A percentile compares a stretch with the other conserved stretches of the same genome.
These are phyloP conservation scores for Solanum lycopersicoides DNA, from an alignment of 257 asterid genomes.

Conservation along the genomic window DNA sequence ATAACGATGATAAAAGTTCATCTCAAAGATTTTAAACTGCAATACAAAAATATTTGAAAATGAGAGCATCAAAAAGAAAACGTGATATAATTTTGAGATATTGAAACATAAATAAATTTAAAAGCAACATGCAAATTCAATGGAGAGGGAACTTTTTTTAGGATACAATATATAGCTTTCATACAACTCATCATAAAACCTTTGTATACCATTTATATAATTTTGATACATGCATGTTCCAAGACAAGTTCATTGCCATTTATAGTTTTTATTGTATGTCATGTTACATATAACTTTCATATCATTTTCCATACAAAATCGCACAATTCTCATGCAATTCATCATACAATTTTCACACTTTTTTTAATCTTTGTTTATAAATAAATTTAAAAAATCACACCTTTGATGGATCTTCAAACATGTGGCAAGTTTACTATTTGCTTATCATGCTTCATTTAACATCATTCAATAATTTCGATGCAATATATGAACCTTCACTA, in stretches of 20 bases:
- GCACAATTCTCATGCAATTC: neutral
- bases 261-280: neutral
- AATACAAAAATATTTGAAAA: neutral
- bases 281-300: neutral
- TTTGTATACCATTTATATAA: neutral
- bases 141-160: neutral
- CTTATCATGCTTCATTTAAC: neutral
- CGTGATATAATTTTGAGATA: too few relatives aligned
- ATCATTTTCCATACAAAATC: neutral
- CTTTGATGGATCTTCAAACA: neutral
- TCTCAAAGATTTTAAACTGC: neutral
- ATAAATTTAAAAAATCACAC: neutral
- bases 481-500: neutral
- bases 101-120: neutral
- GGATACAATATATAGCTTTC: neutral
- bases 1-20: neutral
- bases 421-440: neutral
- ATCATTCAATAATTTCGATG: neutral
- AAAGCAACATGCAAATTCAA: neutral
- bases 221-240: neutral
- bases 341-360: neutral
- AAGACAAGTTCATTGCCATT: neutral
- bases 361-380: neutral
- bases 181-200: neutral
- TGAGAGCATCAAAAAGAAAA: too few relatives aligned